Base-by-base conservation (phyloP, 139 green algal species). In the Nannochloris sp. region DNA sequence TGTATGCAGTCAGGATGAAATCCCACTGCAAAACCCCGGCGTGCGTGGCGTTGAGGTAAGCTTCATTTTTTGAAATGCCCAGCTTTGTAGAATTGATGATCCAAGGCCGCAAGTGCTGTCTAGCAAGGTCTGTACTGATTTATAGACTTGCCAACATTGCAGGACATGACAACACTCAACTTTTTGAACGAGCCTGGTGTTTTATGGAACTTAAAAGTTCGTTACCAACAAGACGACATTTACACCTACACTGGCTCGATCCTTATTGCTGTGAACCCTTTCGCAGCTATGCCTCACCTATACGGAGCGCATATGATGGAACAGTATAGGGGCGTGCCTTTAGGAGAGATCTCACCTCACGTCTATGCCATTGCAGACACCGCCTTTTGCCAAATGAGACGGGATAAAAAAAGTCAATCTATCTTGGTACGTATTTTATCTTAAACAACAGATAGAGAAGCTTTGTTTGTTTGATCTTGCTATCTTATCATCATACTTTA, bases 141-240 rank as follows among this genome's bases (percentile, higher is more conserved):
- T n/a, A n/a, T n/a, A n/a, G n/a, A n/a, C n/a, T n/a, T n/a, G n/a
- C n/a, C n/a, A n/a, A n/a, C 23, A 33, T 4, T 71, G 46, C 81
- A 96, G 89, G 90, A 99, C 82, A 99, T 99, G 95, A 99, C 92
- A 1, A 90, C 85, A 32, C 81, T 99, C 39, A 83, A 86, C 1
- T 97, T 98, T 76, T 83, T 99, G 14, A 92, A 98, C 74, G 95
- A 99, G 83, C 93, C 95, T 4, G 91, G 88, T 0, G 95, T 99
- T 38, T 81, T 97, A 13, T 88, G 81, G 77, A 96, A 96, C 76
- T 65, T 97, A 9, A 85, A 85, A 54, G 70, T 61, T 1, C 77
- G 90, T n/a, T 96, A 96, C 64, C 54, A 74, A 46, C 73, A 86
- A 31, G 87, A 96, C 48, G 85, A 90, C 71, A 97, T 97, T 70